Evolutionary conservation across 1,284 basidiomycete species (phyloP), one percentile per base, ranked within the genome.

Genomic region (Apiotrichum akiyoshidainum): DNA sequence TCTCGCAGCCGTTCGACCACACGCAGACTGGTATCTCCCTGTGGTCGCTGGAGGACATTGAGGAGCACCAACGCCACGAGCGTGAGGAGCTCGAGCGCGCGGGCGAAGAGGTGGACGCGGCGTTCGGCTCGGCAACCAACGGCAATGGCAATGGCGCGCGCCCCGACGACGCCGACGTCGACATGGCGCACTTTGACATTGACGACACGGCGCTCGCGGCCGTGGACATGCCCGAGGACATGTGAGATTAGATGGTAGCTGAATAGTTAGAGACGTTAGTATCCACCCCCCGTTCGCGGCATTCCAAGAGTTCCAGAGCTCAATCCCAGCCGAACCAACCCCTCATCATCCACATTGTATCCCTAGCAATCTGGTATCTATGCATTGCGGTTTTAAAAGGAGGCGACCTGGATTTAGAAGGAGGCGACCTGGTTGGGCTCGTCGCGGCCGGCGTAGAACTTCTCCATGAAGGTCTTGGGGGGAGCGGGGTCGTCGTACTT

Each of bases 1-100:
- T 99, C 75, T 97, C 94, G 11, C 96, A 99, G 78, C 94, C 93
- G 67, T 90, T 89, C 53, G 92, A 93, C 65, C 91, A 95, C 76
- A 92, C 92, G 65, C 87, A 94, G 79, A 96, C 93, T 9, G 93
- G 94, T 0, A 83, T 99, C 50, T 94, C 90, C 44, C 80, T 98
- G 46, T 99, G 96, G 96, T 93, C 91, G 11, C 58, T 78, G 55
- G 78, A 77, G 46, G 77, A 79, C 63, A 77, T 77, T 37, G 74
- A 77, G 54, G 70, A 67, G 54, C 69, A 70, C 40, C 75, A 77
- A 56, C 37, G 58, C 26, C 68, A 70, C 51, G 76, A 75, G 34
- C 56, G 63, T 54, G 74, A 74, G 46, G 74, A 76, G 52, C 64
- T 58, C 6, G 68, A 68, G 58, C 52, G 61, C 33, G 71, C 65